phyloP scores from a whole-genome alignment of 2,329 filamentous ascomycete species.

The Sporothrix humicola region DNA sequence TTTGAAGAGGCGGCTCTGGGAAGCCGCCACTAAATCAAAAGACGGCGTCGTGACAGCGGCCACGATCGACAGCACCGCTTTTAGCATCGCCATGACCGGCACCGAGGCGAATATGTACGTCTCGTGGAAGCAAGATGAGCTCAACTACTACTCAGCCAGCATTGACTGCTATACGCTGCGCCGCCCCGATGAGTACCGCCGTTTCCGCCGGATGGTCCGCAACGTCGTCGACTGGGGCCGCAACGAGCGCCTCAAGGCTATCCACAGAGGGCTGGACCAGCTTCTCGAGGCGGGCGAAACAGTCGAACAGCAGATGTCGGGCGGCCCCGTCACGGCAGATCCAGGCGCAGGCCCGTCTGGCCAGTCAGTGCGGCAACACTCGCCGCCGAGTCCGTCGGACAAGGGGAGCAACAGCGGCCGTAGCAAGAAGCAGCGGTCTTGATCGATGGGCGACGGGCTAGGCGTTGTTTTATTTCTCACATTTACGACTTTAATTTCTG shows the following conservation, averaged over 20 bases:
- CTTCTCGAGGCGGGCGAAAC: slow-evolving; percentile 12
- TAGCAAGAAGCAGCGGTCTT: slow-evolving; percentile 14
- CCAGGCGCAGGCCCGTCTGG: background rate
- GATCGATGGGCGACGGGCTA: background rate
- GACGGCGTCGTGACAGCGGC: background rate
- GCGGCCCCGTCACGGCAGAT: background rate
- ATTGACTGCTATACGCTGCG: background rate
- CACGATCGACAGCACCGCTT: background rate
- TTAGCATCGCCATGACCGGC: slow-evolving; percentile 22
- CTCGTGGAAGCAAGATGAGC: background rate
- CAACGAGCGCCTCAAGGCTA: slow-evolving; percentile 18
- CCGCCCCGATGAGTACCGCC: background rate
- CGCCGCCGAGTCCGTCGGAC: slow-evolving; percentile 1
- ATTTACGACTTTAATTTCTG: background rate
- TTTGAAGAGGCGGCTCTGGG: background rate
- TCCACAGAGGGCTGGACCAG: background rate
- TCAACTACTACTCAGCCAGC: background rate
- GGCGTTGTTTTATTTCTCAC: background rate
- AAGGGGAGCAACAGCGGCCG: slow-evolving; percentile 15
- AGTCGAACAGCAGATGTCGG: background rate
- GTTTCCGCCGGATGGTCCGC: slow-evolving; percentile 15
- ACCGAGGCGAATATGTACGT: background rate
- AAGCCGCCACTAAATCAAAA: background rate
- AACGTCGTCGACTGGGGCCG: slow-evolving; percentile 25
- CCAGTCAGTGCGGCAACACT: background rate